Evolutionary conservation across 176 grass and related monocot species (phyloP).

Genomic region (Musa acuminata): DNA sequence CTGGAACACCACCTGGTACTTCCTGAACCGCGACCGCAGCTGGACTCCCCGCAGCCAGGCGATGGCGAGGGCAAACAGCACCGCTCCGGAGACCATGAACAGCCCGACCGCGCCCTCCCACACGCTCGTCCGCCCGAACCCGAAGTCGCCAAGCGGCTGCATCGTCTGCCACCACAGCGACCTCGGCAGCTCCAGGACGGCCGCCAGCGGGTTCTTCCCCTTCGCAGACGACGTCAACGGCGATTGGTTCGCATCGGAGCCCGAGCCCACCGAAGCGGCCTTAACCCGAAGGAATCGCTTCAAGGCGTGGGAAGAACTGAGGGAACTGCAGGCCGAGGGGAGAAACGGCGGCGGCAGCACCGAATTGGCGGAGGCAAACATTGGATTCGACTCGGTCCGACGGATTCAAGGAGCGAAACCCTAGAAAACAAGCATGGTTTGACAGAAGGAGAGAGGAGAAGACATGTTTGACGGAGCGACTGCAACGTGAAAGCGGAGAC

Average conservation of each 20-base stretch:
- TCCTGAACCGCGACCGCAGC: no score
- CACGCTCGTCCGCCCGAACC: slow-evolving; percentile 74
- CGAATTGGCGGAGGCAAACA: neutral
- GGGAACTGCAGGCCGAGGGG: neutral
- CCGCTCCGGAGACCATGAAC: slow-evolving; percentile 74
- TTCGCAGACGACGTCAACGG: neutral
- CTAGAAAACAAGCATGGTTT: no score
- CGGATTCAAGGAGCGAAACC: no score
- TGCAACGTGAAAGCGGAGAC: no score
- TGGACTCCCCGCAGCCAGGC: slow-evolving; percentile 23
- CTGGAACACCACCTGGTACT: slow-evolving; percentile 42
- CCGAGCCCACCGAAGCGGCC: slow-evolving; percentile 7
- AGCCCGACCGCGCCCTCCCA: slow-evolving; percentile 97
- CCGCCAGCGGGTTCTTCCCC: slow-evolving; percentile 21
- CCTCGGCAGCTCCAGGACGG: slow-evolving; percentile 29
- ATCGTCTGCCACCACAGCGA: slow-evolving; percentile 57
- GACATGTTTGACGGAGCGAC: no score
- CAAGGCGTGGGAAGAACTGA: neutral
- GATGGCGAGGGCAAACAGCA: slow-evolving; percentile 56
- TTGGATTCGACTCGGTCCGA: neutral
- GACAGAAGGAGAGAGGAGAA: no score
- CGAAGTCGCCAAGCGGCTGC: slow-evolving; percentile 68
- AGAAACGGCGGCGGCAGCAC: neutral
- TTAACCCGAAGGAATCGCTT: neutral
- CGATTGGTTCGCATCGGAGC: slow-evolving; percentile 13